phyloP scores from a whole-genome alignment of 768 basidiomycete genomes.

The Agaricus blazei region DNA sequence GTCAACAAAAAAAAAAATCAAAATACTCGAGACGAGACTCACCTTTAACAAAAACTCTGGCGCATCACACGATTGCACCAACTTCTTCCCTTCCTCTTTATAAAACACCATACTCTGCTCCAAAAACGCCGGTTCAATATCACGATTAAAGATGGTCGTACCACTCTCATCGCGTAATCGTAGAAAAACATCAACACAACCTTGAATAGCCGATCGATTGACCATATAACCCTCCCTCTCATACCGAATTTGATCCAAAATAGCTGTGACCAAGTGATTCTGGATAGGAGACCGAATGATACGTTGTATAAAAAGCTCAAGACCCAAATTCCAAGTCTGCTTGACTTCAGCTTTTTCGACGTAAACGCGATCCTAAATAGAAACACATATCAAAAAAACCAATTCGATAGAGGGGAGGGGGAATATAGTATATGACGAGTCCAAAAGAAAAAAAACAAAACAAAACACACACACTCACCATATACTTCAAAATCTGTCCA shows the following conservation, averaged over 20 bases:
- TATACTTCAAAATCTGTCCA: conserved; percentile 89
- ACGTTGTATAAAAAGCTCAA: conserved; percentile 75
- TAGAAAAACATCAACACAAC: conserved; percentile 81
- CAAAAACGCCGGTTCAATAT: conserved; percentile 81
- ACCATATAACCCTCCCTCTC: conserved; percentile 91
- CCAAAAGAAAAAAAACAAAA: no score
- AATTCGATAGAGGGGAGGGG: no score
- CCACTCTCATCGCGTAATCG: conserved; percentile 52
- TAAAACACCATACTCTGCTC: conserved; percentile 79
- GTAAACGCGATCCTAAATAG: conserved; percentile 81
- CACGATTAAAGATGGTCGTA: conserved; percentile 69
- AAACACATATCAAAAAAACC: no score
- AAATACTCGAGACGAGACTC: conserved; percentile 19
- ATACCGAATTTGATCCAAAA: conserved; percentile 81
- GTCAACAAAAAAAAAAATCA: no score
- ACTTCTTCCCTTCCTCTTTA: conserved; percentile 59
- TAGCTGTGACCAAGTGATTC: conserved; percentile 73
- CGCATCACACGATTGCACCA: conserved; percentile 74
- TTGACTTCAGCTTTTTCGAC: conserved; percentile 71
- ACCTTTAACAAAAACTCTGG: conserved; percentile 80
- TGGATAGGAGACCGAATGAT: conserved; percentile 82
- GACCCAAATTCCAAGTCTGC: conserved; percentile 75
- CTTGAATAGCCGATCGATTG: conserved; percentile 86
- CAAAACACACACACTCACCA: conserved; percentile 52
- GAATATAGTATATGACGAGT: background rate